A percentile compares a stretch with the other conserved stretches of the same genome.
phyloP scores from a whole-genome alignment of 306 rosid genomes.

The Acacia confusa region DNA sequence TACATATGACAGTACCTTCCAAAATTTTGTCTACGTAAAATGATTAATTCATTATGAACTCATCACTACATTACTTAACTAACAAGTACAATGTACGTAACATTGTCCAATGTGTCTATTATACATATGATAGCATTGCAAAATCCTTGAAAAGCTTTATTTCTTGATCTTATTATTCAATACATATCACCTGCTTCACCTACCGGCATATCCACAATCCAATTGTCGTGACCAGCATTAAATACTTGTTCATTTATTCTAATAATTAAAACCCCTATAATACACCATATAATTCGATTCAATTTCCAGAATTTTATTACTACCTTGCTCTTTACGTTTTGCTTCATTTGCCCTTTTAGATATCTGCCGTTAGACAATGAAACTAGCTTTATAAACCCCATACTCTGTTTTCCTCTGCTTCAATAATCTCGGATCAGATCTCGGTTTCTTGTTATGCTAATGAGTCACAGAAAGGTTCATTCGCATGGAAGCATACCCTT shows the following conservation, averaged over 20 bases:
- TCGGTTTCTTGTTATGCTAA: background rate
- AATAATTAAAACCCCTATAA: background rate
- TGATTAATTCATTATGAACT: background rate
- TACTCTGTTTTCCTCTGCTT: conserved; percentile 13
- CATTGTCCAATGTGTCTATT: background rate
- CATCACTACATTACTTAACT: background rate
- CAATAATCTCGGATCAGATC: conserved; percentile 2
- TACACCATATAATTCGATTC: conserved; percentile 3
- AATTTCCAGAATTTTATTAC: conserved; percentile 29
- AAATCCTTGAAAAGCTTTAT: background rate
- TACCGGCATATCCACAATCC: conserved; percentile 35
- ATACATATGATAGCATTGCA: background rate
- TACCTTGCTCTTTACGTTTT: conserved; percentile 63
- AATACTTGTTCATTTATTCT: background rate
- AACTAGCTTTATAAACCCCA: conserved; percentile 37
- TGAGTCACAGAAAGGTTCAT: conserved; percentile 68
- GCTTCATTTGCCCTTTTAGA: conserved; percentile 47
- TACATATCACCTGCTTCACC: conserved; percentile 38
- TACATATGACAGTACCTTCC: conserved; percentile 13
- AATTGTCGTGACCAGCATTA: conserved; percentile 32
- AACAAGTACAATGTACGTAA: background rate
- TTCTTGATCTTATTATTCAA: conserved; percentile 31
- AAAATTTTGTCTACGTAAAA: background rate
- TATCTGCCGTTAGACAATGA: conserved; percentile 50
- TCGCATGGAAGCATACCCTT: conserved; percentile 90